Percentiles rank a stretch among this genome's conserved stretches.
phyloP scores from a whole-genome alignment of 2,329 filamentous ascomycete species.

The Grosmannia clavigera region DNA sequence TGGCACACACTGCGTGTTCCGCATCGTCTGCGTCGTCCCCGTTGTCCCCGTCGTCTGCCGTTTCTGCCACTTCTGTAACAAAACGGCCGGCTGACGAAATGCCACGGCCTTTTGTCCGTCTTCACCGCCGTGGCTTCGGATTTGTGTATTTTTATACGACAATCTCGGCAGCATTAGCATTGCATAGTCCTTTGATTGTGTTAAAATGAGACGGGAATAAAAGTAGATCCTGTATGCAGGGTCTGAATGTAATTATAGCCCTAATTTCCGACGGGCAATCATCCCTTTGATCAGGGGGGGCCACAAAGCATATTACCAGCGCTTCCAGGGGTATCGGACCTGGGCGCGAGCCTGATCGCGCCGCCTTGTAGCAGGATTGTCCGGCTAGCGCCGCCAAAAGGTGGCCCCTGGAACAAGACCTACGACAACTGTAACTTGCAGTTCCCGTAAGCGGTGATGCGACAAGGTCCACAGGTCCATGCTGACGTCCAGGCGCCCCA shows the following conservation, averaged over 20 bases:
- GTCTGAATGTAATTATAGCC: neutral
- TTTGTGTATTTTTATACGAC: neutral
- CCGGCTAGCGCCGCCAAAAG: too few species aligned
- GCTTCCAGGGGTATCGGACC: neutral
- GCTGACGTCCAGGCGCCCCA: neutral
- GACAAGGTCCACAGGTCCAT: neutral
- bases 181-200: neutral
- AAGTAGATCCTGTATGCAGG: neutral
- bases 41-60: too few species aligned
- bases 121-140: too few species aligned
- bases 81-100: too few species aligned
- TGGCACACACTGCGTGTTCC: too few species aligned
- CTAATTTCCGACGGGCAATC: neutral
- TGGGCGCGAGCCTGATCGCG: too few species aligned
- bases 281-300: neutral
- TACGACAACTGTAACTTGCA: neutral
- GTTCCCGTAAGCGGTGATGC: neutral
- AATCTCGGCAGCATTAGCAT: conserved; percentile 1
- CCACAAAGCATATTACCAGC: too few species aligned
- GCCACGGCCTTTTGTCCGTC: too few species aligned
- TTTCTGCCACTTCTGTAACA: too few species aligned
- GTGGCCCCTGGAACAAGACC: neutral
- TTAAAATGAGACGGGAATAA: neutral
- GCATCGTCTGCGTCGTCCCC: too few species aligned
- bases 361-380: too few species aligned